Conservation (phyloP, 2,329 filamentous ascomycete genomes). For the Tolypocladium tropicale region DNA sequence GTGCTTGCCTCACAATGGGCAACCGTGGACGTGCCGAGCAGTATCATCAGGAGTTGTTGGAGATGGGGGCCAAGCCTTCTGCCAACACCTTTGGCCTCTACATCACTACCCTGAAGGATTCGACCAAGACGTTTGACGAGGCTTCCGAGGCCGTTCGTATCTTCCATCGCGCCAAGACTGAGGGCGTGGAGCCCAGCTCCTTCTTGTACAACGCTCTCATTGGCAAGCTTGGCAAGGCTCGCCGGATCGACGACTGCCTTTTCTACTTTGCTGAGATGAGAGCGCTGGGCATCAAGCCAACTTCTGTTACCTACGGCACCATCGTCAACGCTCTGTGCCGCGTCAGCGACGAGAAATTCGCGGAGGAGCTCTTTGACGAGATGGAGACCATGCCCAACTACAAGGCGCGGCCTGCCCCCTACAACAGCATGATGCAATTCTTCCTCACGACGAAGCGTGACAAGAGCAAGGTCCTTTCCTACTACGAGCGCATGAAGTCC, state of each 20-base stretch:
- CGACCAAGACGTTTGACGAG: slow-evolving; percentile 94
- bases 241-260: slow-evolving; percentile 93
- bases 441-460: slow-evolving; percentile 97
- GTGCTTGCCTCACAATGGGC: slow-evolving; percentile 75
- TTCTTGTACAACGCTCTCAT: slow-evolving; percentile 98
- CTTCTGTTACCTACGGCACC: slow-evolving; percentile 94
- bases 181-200: slow-evolving; percentile 90
- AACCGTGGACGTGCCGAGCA: slow-evolving; percentile 72
- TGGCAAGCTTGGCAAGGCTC: slow-evolving; percentile 94
- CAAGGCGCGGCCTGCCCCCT: slow-evolving; percentile 91
- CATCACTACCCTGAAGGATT: slow-evolving; percentile 98
- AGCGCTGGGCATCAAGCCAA: slow-evolving; percentile 81
- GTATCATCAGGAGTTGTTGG: slow-evolving; percentile 83
- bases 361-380: slow-evolving; percentile 95
- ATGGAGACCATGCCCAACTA: slow-evolving; percentile 99
- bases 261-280: slow-evolving; percentile 99
- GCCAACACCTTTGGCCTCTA: slow-evolving; percentile 98
- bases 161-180: slow-evolving; percentile 84
- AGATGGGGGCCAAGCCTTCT: slow-evolving; percentile 83
- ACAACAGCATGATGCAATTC: slow-evolving; percentile 99
- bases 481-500: slow-evolving; percentile 89
- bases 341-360: slow-evolving; percentile 95
- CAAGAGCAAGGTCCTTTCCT: slow-evolving; percentile 82
- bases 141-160: slow-evolving; percentile 95
- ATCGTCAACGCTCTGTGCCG: slow-evolving; percentile 96